Evolutionary conservation across 768 basidiomycete species (phyloP), one percentile per base, ranked within the genome.

Genomic region (Udeniomyces megalosporus): DNA sequence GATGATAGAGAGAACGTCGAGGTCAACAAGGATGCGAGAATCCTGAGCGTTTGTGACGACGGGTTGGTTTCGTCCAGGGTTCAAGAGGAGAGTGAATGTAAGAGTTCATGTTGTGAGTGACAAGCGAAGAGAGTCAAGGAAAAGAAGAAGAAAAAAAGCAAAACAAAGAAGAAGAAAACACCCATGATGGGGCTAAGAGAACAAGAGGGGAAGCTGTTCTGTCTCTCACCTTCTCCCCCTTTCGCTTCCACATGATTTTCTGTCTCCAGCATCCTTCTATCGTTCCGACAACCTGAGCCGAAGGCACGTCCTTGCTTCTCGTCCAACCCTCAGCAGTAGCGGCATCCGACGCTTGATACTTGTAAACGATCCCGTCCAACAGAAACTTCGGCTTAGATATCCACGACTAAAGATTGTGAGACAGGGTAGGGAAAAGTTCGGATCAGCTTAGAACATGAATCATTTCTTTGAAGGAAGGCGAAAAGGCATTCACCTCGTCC

Each of bases 211-310:
- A 51, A 8, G 14, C 69, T 17, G 38, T 17, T 42, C 38, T 8
- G n/a, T n/a, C n/a, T n/a, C 75, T 48, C 58, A 76, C 78, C 68
- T 74, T 72, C 32, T 73, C 71, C 2, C 72, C 75, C 62, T 73
- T 74, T 22, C 68, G 66, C 70, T 83, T 82, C 84, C 87, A 97
- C 53, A 83, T 82, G 70, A 99, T 81, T 58, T 78, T 78, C 58
- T 83, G 83, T 63, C 82, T 78, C 95, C 95, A 99, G 47, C 82
- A 81, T 0, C 95, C 95, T 58, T 93, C 88, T 61, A 96, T 80
- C 46, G 81, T 78, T 7, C 86, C 92, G 12, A 89, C 83, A 51
- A 90, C 74, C 53, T 82, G 78, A 31, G 82, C 79, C 49, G 78
- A 76, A 4, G 93, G 92, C 12, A 99, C 90, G 66, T 96, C 86